These are phyloP conservation scores for Nitzschia sp. DNA, from an alignment of 108 stramenopile genomes.

Conservation along the genomic window DNA sequence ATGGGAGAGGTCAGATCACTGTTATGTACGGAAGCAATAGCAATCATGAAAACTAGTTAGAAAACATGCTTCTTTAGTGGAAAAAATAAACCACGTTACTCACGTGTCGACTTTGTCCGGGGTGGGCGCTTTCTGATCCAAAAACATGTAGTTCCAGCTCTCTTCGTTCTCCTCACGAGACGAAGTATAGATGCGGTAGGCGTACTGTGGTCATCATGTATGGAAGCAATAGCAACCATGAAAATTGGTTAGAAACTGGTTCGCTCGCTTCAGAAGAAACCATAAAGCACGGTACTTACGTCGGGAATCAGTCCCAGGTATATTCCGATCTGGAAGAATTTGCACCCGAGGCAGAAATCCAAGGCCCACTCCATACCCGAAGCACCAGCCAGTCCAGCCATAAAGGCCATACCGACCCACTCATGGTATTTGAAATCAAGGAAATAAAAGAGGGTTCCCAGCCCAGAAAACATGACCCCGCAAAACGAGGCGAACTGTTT, in stretches of 20 bases:
- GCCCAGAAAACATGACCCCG: slow-evolving; percentile 24
- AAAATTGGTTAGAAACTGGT: background rate
- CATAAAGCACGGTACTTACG: background rate
- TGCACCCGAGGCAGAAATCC: slow-evolving; percentile 36
- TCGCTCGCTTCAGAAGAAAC: background rate
- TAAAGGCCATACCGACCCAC: slow-evolving; percentile 17
- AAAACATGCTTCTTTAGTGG: background rate
- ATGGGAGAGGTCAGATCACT: slow-evolving; percentile 9
- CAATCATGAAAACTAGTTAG: background rate
- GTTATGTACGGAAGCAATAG: background rate
- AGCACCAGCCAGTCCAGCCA: slow-evolving; percentile 29
- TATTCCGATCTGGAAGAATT: slow-evolving; percentile 25
- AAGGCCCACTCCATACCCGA: slow-evolving; percentile 25
- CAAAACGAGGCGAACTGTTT: slow-evolving; percentile 41
- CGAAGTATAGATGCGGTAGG: slow-evolving; percentile 34
- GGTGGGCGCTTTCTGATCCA: slow-evolving; percentile 14
- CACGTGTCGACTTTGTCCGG: slow-evolving; percentile 11
- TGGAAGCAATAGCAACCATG: background rate
- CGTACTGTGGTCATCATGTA: background rate
- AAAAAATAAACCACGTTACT: background rate
- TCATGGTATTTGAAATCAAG: slow-evolving; percentile 20
- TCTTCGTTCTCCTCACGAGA: slow-evolving; percentile 25
- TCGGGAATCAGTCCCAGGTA: slow-evolving; percentile 29
- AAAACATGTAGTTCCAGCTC: slow-evolving; percentile 26
- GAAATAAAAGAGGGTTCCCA: slow-evolving; percentile 37